These are phyloP conservation scores for Hortaea sp. DNA, from an alignment of 2,329 filamentous ascomycete genomes.

Conservation along the genomic window DNA sequence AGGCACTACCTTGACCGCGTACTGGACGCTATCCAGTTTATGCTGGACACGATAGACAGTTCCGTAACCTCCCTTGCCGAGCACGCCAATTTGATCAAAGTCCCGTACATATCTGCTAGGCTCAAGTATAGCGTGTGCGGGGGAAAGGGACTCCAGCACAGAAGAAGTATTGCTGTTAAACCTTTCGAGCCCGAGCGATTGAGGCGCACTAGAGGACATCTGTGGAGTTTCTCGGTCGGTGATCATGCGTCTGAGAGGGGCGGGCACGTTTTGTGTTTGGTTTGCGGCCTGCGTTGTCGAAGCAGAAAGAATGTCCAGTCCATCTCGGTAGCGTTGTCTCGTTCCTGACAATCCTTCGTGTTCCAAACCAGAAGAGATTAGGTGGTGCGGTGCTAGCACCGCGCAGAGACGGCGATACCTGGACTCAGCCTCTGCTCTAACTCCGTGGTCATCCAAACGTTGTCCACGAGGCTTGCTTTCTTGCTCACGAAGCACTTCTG, in stretches of 20 bases:
- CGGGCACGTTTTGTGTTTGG: conserved; percentile 5
- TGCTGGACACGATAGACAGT: conserved; percentile 51
- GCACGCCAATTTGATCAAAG: conserved; percentile 43
- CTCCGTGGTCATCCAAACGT: conserved; percentile 24
- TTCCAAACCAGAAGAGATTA: conserved; percentile 29
- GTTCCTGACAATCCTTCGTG: conserved; percentile 24
- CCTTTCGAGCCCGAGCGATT: not conserved
- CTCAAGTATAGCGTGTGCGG: conserved; percentile 14
- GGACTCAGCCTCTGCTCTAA: conserved; percentile 26
- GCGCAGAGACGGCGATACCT: conserved; percentile 30
- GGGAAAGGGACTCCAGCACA: conserved; percentile 6
- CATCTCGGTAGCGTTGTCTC: conserved; percentile 28
- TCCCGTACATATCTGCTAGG: conserved; percentile 39
- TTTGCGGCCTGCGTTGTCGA: not conserved
- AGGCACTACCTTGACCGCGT: conserved; percentile 57
- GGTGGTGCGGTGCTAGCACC: conserved; percentile 25
- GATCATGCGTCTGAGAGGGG: conserved; percentile 9
- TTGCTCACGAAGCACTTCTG: conserved; percentile 27
- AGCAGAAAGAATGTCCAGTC: conserved; percentile 21
- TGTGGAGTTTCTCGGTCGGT: conserved; percentile 7
- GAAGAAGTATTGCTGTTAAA: conserved; percentile 1
- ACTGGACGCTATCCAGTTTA: conserved; percentile 50
- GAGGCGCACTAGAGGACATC: not conserved
- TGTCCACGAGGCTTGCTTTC: conserved; percentile 2
- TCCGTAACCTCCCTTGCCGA: conserved; percentile 54